Base-by-base conservation (phyloP, 768 basidiomycete genomes). In the Lentinula sp. region DNA sequence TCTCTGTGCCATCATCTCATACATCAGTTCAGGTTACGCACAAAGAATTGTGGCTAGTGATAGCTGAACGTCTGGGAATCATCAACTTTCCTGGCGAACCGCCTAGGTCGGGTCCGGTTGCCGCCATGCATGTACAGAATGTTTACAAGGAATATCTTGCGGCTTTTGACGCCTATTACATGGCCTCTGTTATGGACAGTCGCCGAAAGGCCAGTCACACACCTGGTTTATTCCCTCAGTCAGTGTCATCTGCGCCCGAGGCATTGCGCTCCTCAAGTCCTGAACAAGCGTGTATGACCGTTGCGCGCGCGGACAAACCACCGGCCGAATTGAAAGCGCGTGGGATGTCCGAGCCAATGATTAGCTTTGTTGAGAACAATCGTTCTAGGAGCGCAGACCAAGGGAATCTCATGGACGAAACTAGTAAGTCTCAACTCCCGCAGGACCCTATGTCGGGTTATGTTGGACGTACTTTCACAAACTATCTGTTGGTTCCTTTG, bases 21-120 rank as follows among this genome's bases (percentile, higher is more conserved):
- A 32, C 10, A 28, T 40, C 45, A 59, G 64, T 13, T 9, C 6
- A n/a, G 86, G 81, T 87, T 11, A 74, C 74, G 23, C 71, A 73
- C 61, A 78, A 80, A 51, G 87, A 88, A 35, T 63, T 77, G 61
- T 91, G 89, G 89, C 66, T 80, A 15, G 73, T 86, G 46, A 82
- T 91, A 60, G 89, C 82, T 16, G 89, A 80, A n/a, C 80, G 79
- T 23, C 76, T 91, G 71, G 85, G 84, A 16, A 83, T 86, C 65
- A 78, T 85, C 2, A 78, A 85, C 57, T 88, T 89, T 64, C 85
- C 85, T 2, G 85, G 78, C 4, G 85, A 88, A 62, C 87, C 88
- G 10, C 76, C 82, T 4, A 84, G 81, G 65, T 78, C 80, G 31
- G 86, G 85, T 3, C 87, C 87, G 2, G 84, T 73, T 23, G 77